Conservation (phyloP, 2,329 filamentous ascomycete genomes). For the Trichoderma sp. region DNA sequence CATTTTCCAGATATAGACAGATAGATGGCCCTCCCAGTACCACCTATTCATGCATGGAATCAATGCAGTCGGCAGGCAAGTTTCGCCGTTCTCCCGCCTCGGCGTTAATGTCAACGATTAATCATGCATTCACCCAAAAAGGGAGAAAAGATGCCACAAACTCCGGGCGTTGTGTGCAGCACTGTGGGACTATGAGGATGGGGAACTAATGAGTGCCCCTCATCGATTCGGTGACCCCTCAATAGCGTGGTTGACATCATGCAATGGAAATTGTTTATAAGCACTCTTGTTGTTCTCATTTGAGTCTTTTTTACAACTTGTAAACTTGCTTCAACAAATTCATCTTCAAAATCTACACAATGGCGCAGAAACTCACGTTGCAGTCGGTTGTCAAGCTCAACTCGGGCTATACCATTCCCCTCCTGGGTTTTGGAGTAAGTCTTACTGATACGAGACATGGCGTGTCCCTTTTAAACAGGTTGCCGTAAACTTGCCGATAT, state of each 20-base stretch:
- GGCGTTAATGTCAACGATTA: not conserved
- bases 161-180: not conserved
- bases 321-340: too few species aligned
- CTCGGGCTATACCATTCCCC: constrained; percentile 53
- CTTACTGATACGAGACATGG: too few species aligned
- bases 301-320: not conserved
- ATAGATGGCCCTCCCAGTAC: not conserved
- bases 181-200: not conserved
- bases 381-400: constrained; percentile 52
- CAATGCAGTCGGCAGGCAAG: not conserved
- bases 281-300: not conserved
- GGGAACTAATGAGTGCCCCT: not conserved
- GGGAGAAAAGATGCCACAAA: constrained; percentile 1
- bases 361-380: constrained; percentile 47
- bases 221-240: not conserved
- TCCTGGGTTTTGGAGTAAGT: constrained; percentile 54
- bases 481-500: not conserved
- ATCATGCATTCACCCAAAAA: not conserved
- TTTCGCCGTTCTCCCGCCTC: not conserved
- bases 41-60: not conserved
- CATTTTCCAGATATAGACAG: not conserved
- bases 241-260: constrained; percentile 10
- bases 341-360: too few species aligned
- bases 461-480: not conserved
- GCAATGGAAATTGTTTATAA: not conserved